Evolutionary conservation across 1,139 yeast species (phyloP).

Genomic region (Yamadazyma sp.): DNA sequence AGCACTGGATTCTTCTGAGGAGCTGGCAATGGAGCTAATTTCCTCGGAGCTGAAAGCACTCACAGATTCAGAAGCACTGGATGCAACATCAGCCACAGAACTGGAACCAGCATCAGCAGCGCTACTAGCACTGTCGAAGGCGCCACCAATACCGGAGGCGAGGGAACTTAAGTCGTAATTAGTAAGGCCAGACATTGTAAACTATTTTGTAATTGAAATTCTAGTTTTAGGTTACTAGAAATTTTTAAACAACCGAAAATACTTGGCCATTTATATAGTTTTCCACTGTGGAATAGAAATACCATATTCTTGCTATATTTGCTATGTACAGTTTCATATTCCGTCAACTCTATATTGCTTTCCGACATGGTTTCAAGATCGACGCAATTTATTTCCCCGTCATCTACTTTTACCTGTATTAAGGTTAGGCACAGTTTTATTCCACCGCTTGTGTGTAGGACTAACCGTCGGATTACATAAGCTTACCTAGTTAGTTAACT

Average conservation of each 20-base stretch:
- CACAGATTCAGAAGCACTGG: background rate
- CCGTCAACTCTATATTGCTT: background rate
- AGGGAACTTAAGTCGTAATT: background rate
- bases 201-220: background rate
- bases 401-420: background rate
- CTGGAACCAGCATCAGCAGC: background rate
- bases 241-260: background rate
- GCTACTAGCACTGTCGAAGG: background rate
- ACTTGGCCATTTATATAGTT: background rate
- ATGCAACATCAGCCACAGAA: background rate
- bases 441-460: background rate
- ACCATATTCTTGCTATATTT: background rate
- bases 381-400: background rate
- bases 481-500: background rate
- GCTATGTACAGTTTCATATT: background rate
- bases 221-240: no score
- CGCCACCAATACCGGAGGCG: background rate
- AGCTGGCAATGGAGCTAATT: background rate
- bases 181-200: background rate
- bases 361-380: background rate
- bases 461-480: conserved; percentile 1
- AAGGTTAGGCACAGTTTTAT: background rate
- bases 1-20: background rate
- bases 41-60: background rate
- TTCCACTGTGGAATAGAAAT: background rate